phyloP scores from a whole-genome alignment of 768 basidiomycete species.

The Lactifluus rugatus region DNA sequence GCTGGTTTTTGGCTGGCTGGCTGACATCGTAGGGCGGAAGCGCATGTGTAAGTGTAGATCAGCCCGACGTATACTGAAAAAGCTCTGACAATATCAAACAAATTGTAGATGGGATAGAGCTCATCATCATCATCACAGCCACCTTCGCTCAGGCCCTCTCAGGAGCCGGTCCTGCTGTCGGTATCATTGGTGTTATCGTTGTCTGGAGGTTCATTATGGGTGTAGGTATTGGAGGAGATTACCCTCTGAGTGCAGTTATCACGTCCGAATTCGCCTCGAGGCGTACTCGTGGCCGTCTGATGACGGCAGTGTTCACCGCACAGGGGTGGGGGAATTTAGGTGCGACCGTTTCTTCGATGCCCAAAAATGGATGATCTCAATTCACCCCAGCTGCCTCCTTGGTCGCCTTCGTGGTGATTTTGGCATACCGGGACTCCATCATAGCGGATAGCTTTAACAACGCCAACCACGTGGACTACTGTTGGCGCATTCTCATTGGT shows the following conservation, averaged over 20 bases:
- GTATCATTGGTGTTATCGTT: conserved; percentile 64
- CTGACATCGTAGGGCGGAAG: conserved; percentile 34
- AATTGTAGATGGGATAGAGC: conserved; percentile 50
- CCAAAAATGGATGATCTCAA: neutral
- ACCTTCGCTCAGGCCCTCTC: conserved; percentile 77
- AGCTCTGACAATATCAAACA: neutral
- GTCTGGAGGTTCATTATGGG: conserved; percentile 83
- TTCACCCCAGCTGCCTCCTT: conserved; percentile 46
- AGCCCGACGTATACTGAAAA: conserved; percentile 23
- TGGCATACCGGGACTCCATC: conserved; percentile 56
- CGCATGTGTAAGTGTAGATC: conserved; percentile 45
- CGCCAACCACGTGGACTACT: conserved; percentile 50
- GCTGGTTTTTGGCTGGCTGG: conserved; percentile 36
- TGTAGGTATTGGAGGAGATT: conserved; percentile 82
- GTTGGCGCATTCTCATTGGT: conserved; percentile 85
- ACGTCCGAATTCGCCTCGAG: conserved; percentile 82
- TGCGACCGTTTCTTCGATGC: conserved; percentile 25
- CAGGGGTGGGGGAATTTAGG: conserved; percentile 89
- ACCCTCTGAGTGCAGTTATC: conserved; percentile 77
- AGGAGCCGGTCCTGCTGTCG: conserved; percentile 55
- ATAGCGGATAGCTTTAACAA: conserved; percentile 35
- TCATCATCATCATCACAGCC: conserved; percentile 73
- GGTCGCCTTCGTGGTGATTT: conserved; percentile 51
- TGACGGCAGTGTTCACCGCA: conserved; percentile 77
- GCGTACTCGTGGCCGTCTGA: conserved; percentile 69